These are phyloP conservation scores for Torulaspora gathmanii DNA, from an alignment of 805 yeast species.

Conservation along the genomic window DNA sequence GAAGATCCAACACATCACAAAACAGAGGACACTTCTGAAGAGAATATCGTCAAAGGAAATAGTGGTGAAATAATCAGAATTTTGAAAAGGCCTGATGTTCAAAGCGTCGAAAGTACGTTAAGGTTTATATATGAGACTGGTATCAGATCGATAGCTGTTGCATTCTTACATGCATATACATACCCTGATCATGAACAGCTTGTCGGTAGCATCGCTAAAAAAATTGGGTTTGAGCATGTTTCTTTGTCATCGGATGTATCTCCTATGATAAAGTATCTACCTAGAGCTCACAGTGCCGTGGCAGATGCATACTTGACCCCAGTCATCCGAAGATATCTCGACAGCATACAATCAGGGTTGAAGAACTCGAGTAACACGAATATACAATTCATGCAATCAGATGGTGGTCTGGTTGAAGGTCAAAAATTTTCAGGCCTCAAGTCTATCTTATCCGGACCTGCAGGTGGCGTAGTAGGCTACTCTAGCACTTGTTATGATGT, in stretches of 20 bases:
- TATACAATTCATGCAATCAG: slow-evolving; percentile 90
- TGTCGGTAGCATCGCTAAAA: slow-evolving; percentile 55
- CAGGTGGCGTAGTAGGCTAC: slow-evolving; percentile 96
- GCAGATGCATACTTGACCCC: slow-evolving; percentile 86
- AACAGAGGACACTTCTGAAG: slow-evolving; percentile 9
- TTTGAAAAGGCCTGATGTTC: slow-evolving; percentile 46
- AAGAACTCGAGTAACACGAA: slow-evolving; percentile 42
- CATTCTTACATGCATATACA: slow-evolving; percentile 68
- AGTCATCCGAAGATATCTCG: slow-evolving; percentile 59
- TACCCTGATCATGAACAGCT: slow-evolving; percentile 62
- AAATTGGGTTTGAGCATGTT: slow-evolving; percentile 63
- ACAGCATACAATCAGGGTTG: slow-evolving; percentile 59
- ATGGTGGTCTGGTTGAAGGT: slow-evolving; percentile 90
- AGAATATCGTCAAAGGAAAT: slow-evolving; percentile 47
- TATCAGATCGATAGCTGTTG: slow-evolving; percentile 63
- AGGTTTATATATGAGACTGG: slow-evolving; percentile 49
- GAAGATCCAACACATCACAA: slow-evolving; percentile 55
- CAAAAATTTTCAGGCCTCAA: slow-evolving; percentile 76
- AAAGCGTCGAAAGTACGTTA: slow-evolving; percentile 41
- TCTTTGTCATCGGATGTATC: slow-evolving; percentile 64
- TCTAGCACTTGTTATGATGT: slow-evolving; percentile 72
- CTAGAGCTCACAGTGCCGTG: slow-evolving; percentile 70
- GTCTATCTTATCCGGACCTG: slow-evolving; percentile 93
- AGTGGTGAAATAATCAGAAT: slow-evolving; percentile 67
- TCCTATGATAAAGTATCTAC: slow-evolving; percentile 74